Conservation (phyloP, 805 yeast species). For the Ogataea nitratoaversa region DNA sequence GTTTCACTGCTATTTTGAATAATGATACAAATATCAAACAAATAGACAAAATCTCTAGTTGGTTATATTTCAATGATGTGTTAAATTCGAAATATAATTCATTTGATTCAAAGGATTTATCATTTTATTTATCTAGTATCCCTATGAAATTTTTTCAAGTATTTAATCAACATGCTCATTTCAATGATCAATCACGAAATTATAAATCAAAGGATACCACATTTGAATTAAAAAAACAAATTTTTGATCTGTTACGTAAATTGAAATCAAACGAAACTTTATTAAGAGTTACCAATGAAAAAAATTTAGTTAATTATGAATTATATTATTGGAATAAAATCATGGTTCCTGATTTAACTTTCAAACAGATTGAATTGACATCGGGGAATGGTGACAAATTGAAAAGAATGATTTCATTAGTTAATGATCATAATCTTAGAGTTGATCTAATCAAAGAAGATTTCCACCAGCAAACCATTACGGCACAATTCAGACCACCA, state of each 20-base stretch:
- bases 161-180: slow-evolving; percentile 55
- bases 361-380: slow-evolving; percentile 10
- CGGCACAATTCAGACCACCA: slow-evolving; percentile 13
- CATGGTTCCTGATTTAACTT: slow-evolving; percentile 14
- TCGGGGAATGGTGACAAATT: slow-evolving; percentile 13
- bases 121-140: slow-evolving; percentile 47
- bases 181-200: slow-evolving; percentile 14
- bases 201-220: slow-evolving; percentile 35
- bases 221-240: slow-evolving; percentile 34
- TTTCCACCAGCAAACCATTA: neutral
- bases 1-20: slow-evolving; percentile 61
- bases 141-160: slow-evolving; percentile 58
- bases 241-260: slow-evolving; percentile 31
- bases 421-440: slow-evolving; percentile 9
- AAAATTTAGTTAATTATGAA: slow-evolving; percentile 26
- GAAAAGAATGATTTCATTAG: slow-evolving; percentile 9
- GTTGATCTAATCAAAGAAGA: slow-evolving; percentile 13
- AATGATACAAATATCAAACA: slow-evolving; percentile 59
- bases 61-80: slow-evolving; percentile 72
- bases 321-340: slow-evolving; percentile 13
- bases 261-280: slow-evolving; percentile 31
- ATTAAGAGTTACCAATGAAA: slow-evolving; percentile 14
- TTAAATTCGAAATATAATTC: slow-evolving; percentile 45
- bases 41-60: slow-evolving; percentile 63
- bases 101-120: slow-evolving; percentile 34